These are phyloP conservation scores for Nyctanthes arbortristis DNA, from an alignment of 257 asterid genomes.

Conservation along the genomic window DNA sequence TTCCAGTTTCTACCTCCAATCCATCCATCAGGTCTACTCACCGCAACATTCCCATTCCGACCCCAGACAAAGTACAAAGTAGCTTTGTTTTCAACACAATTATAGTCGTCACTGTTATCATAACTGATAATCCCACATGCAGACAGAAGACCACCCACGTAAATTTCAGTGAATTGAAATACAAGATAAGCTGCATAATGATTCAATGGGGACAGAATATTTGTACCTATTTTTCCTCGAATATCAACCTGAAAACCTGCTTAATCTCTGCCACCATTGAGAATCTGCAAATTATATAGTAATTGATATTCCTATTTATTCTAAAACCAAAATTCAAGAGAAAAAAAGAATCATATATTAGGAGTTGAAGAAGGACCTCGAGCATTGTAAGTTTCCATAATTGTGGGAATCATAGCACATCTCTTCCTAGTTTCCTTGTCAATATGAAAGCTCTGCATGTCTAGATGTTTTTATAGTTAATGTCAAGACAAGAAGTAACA, in stretches of 20 bases:
- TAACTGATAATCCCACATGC: slow-evolving; percentile 10
- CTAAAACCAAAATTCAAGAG: no score
- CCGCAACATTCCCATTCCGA: slow-evolving; percentile 4
- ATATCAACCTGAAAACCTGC: slow-evolving; percentile 28
- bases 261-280: no score
- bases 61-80: slow-evolving; percentile 7
- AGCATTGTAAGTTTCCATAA: neutral
- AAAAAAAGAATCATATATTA: no score
- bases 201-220: slow-evolving; percentile 10
- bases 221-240: no score
- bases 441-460: slow-evolving; percentile 33
- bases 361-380: neutral
- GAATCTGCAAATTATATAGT: no score
- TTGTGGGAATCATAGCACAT: slow-evolving; percentile 27
- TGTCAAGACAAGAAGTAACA: no score
- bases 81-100: slow-evolving; percentile 24
- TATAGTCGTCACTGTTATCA: slow-evolving; percentile 25
- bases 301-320: no score
- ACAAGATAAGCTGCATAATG: slow-evolving; percentile 27
- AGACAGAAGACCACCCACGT: no score
- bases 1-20: slow-evolving; percentile 38
- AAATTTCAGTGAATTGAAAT: no score
- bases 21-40: slow-evolving; percentile 33
- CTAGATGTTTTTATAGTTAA: no score
- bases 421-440: slow-evolving; percentile 33